phyloP scores from a whole-genome alignment of 768 basidiomycete genomes.

The Collybiopsis confluens region DNA sequence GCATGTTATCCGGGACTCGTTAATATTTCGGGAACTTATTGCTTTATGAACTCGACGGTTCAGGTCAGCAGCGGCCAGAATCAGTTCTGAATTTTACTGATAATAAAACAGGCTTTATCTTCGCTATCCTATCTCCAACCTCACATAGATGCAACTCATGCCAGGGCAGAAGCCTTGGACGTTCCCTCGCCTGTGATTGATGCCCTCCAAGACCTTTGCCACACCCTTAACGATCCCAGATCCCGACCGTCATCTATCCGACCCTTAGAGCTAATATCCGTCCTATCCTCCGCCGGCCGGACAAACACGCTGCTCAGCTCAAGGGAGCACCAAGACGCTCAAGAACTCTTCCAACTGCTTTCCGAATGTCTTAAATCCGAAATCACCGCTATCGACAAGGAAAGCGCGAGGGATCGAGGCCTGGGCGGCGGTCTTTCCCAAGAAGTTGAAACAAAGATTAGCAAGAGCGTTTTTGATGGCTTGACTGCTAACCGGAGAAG shows the following conservation, averaged over 20 bases:
- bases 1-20: constrained; percentile 85
- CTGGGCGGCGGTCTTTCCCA: constrained; percentile 56
- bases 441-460: constrained; percentile 25
- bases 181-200: constrained; percentile 86
- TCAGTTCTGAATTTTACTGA: too few species aligned
- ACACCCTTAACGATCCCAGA: constrained; percentile 62
- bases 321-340: constrained; percentile 96
- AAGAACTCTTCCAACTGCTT: constrained; percentile 94
- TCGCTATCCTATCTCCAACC: constrained; percentile 81
- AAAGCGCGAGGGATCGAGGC: constrained; percentile 67
- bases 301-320: constrained; percentile 71
- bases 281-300: constrained; percentile 55
- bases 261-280: constrained; percentile 67
- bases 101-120: constrained; percentile 70
- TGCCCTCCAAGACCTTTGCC: constrained; percentile 66
- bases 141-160: constrained; percentile 71
- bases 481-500: constrained; percentile 86
- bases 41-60: constrained; percentile 96
- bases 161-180: constrained; percentile 73
- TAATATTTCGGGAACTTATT: constrained; percentile 94
- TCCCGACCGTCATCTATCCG: constrained; percentile 59
- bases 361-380: constrained; percentile 90
- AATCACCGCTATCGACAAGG: constrained; percentile 64
- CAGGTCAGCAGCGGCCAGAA: constrained; percentile 48
- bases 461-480: constrained; percentile 81